Base-by-base conservation (phyloP, 257 asterid genomes). In the Ajuga chamaepitys region DNA sequence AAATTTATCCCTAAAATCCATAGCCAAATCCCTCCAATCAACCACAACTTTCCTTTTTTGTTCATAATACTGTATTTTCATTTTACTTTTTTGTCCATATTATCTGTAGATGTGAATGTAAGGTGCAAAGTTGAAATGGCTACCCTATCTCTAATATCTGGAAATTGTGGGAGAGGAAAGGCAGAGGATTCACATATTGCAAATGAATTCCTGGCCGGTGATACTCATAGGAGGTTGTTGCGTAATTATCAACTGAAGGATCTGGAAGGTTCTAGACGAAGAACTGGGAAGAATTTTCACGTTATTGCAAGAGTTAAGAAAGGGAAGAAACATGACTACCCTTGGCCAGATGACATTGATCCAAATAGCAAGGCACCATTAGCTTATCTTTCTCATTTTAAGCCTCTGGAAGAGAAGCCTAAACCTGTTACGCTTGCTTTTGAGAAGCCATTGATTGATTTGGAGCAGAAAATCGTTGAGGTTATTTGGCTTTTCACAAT, bases 401-500 rank as follows among this genome's bases (percentile, higher is more conserved):
- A 90, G 80, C 96, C 99, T 66, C 81, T 90, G 82, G 88, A 78
- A 80, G 97, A 88, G 83, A 94, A 83, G 75, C 96, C 83, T 14
- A 94, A 94, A 83, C 96, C 97, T 7, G 95, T 94, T 40, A 88
- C 86, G 22, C 84, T 90, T 85, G 95, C 83, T 50, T 94, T 90
- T 45, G 99, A 94, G 88, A 90, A 83, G 61, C 97, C 96, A 48
- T 89, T 94, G 66, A 57, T 88, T 72, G 88, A 80, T 67, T 77
- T 94, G 75, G 95, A 83, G 86, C 85, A 83, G 71, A 86, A 85
- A 61, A 88, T 94, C 9, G 40, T 77, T 59, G 99, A 93, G 52
- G 99, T 93, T 25, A 59, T n/a, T n/a, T n/a, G n/a, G n/a, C n/a
- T n/a, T n/a, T n/a, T n/a, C n/a, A 82, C 40, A 80, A 11, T 32